A percentile compares a stretch with the other conserved stretches of the same genome.
Evolutionary conservation across 306 rosid species (phyloP).

Genomic region (Erythrophleum fordii): DNA sequence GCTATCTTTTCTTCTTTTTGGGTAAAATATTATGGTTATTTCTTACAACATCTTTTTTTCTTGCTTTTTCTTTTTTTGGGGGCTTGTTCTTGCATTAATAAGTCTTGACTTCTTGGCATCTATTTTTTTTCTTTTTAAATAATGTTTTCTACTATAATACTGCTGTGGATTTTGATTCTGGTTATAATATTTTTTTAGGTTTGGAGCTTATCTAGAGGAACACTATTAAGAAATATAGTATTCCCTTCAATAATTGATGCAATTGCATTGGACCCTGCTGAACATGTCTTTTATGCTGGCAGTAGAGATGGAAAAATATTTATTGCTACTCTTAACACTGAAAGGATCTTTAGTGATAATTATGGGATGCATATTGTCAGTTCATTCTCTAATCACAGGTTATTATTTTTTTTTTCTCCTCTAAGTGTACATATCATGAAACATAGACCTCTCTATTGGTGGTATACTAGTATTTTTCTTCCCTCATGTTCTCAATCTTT

Average conservation of each 20-base stretch:
- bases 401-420: constrained; percentile 36
- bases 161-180: constrained; percentile 27
- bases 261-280: constrained; percentile 78
- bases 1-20: not conserved
- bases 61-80: too few species aligned
- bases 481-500: not conserved
- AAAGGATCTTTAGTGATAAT: constrained; percentile 46
- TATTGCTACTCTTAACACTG: constrained; percentile 65
- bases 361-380: constrained; percentile 66
- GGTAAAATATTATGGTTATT: not conserved
- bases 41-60: too few species aligned
- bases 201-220: constrained; percentile 81
- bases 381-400: constrained; percentile 82
- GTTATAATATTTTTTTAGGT: constrained; percentile 51
- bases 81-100: not conserved
- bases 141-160: not conserved
- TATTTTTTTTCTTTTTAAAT: not conserved
- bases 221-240: constrained; percentile 62
- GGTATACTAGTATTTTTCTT: not conserved
- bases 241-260: constrained; percentile 70
- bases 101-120: constrained; percentile 4
- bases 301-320: constrained; percentile 78
- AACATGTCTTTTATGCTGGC: constrained; percentile 76
- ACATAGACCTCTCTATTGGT: not conserved
- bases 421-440: constrained; percentile 3